Evolutionary conservation across 192 early-diverging fungal genomes (phyloP).

Genomic region (Kickxella alabastrina): DNA sequence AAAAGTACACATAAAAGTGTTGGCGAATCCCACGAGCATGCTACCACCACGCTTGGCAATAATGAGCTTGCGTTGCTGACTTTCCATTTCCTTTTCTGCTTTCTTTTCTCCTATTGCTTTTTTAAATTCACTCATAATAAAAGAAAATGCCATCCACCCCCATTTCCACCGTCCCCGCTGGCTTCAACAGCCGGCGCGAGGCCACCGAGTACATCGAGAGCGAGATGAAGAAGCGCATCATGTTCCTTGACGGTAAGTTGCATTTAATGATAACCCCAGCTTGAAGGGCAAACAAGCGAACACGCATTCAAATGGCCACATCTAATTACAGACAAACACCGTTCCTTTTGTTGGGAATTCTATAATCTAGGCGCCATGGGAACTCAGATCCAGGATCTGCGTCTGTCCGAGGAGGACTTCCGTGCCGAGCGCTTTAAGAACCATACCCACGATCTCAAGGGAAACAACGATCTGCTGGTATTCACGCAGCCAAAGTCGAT

Average conservation of each 20-base stretch:
- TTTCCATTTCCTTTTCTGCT: background rate
- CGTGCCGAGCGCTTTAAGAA: conserved; percentile 79
- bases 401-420: conserved; percentile 81
- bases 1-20: too few species aligned
- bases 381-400: conserved; percentile 82
- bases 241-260: conserved; percentile 85
- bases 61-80: too few species aligned
- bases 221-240: conserved; percentile 78
- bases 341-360: too few species aligned
- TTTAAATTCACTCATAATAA: too few species aligned
- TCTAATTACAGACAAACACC: too few species aligned
- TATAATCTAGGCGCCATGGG: conserved; percentile 77
- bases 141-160: conserved; percentile 17
- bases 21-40: too few species aligned
- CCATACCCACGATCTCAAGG: conserved; percentile 82
- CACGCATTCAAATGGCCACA: too few species aligned
- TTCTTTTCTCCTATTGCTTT: background rate
- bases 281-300: too few species aligned
- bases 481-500: conserved; percentile 87
- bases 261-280: background rate
- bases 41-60: too few species aligned
- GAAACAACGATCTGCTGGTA: conserved; percentile 95
- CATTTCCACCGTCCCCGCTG: conserved; percentile 33
- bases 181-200: conserved; percentile 42
- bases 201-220: conserved; percentile 66